These are phyloP conservation scores for Solanum chacoense DNA, from an alignment of 305 asterid species.

Conservation along the genomic window DNA sequence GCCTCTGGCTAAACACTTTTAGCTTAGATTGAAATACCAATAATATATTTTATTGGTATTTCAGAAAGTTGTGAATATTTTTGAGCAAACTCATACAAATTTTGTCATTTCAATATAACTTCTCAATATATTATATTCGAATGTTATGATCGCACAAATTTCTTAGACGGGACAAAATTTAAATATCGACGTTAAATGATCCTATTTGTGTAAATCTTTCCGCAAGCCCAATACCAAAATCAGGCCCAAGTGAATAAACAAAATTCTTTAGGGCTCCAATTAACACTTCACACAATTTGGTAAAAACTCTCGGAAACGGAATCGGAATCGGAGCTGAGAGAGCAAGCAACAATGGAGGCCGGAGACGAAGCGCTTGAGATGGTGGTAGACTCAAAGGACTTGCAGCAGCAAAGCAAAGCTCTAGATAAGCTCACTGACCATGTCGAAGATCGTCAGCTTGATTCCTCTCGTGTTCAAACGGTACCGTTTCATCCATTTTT, in stretches of 20 bases:
- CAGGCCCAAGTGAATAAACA: neutral
- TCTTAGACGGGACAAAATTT: neutral
- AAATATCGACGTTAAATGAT: neutral
- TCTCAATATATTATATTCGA: neutral
- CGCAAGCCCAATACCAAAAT: neutral
- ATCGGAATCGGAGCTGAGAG: neutral
- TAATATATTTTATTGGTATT: no score
- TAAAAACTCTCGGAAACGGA: neutral
- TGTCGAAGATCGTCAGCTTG: constrained; percentile 97
- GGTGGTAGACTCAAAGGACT: constrained; percentile 63
- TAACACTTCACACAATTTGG: neutral
- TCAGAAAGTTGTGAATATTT: neutral
- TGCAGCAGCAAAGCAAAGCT: constrained; percentile 95
- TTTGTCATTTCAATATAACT: neutral
- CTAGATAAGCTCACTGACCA: constrained; percentile 92
- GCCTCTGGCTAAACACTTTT: neutral
- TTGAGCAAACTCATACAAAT: neutral
- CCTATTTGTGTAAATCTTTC: neutral
- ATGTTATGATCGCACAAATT: neutral
- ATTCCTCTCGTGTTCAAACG: constrained; percentile 92
- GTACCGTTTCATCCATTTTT: constrained; percentile 9
- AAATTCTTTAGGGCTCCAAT: neutral
- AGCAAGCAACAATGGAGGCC: constrained; percentile 41
- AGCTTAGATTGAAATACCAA: neutral
- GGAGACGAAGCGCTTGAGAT: constrained; percentile 64